Base-by-base conservation (phyloP, 495 filamentous ascomycete genomes). In the Amorphotheca resinae region DNA sequence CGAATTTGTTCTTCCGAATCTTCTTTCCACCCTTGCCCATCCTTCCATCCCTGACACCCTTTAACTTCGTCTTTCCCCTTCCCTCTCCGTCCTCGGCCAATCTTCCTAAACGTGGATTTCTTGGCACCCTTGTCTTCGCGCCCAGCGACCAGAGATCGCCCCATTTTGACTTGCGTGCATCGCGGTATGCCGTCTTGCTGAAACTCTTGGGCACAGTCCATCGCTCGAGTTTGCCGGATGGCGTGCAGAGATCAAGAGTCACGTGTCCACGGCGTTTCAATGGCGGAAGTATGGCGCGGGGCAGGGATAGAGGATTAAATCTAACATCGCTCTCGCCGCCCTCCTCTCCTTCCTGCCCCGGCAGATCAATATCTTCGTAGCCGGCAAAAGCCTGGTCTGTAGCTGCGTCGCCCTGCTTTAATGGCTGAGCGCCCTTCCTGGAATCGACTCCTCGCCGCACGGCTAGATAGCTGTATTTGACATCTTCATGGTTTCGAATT, bases 121-220 rank as follows among this genome's bases (percentile, higher is more conserved):
- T 65, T 2, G 50, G 49, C 1, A 79, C 70, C 32, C 84, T 69
- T 0, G 85, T 93, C 72, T 96, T 98, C 5, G 87, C 88, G 0
- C 89, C 93, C 2, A 98, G 67, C 4, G 87, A 87, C 91, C 91
- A 98, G 15, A 95, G 64, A 59, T 98, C 91, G 33, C 93, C 91
- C 91, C 91, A 96, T 28, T 59, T 60, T 0, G 80, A 72, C 59
- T 98, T 98, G 44, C 89, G 77, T 21, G 93, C 93, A 55, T 98
- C 93, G 33, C 79, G 80, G 64, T 84, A 96, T 2, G 85, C 85
- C 49, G 79, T 72, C 44, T 73, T 79, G 48, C 80, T 79, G 60
- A 77, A 93, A 30, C 79, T 85, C 42, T 75, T 77, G 1, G 91
- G 84, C 0, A 98, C 78, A 0, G 79, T 84, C 91, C 91, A 98